Base-by-base conservation (phyloP, 192 early-diverging fungal species). In the Mortierella claussenii region DNA sequence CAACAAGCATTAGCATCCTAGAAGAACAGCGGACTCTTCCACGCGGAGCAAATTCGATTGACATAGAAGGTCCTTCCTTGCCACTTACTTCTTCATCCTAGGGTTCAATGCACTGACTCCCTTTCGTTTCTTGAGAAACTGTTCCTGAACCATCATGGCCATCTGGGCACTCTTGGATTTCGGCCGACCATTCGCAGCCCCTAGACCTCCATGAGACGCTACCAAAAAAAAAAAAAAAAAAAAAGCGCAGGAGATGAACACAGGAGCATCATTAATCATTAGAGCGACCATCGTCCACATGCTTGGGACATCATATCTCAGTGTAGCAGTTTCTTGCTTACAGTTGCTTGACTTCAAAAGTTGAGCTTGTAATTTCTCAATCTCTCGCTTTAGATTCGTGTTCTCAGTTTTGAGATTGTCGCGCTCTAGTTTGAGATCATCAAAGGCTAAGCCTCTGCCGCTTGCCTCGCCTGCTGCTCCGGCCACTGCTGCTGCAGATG, bases 41-140 rank as follows among this genome's bases (percentile, higher is more conserved):
- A n/a, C n/a, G n/a, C n/a, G n/a, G n/a, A n/a, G n/a, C n/a, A n/a
- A n/a, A n/a, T n/a, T n/a, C n/a, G n/a, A 4, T 45, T 13, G 4
- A 45, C 20, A 3, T 15, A 45, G 4, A 15, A 4, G 27, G 5
- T 33, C 33, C 40, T 42, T 32, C 3, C 15, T 36, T 18, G 1
- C 10, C n/a, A 24, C 54, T 12, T 57, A 76, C 73, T 56, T 76
- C 56, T 76, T 76, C 51, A 67, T 47, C 30, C 73, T 34, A 24
- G 73, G 73, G 20, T 76, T 76, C 11, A 76, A 30, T 0, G 55
- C 46, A 31, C 73, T 76, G 53, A 56, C 65, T 2, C 63, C 63
- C 27, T 76, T 76, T 33, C 73, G 73, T 30, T 67, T 76, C 37
- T 67, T 76, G 27, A 76, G 43, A 2, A 76, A 31, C 11, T 67